Percentiles rank a stretch among this genome's conserved stretches.
Conservation (phyloP, 345 rosid genomes). For the Eucalyptus albens region DNA sequence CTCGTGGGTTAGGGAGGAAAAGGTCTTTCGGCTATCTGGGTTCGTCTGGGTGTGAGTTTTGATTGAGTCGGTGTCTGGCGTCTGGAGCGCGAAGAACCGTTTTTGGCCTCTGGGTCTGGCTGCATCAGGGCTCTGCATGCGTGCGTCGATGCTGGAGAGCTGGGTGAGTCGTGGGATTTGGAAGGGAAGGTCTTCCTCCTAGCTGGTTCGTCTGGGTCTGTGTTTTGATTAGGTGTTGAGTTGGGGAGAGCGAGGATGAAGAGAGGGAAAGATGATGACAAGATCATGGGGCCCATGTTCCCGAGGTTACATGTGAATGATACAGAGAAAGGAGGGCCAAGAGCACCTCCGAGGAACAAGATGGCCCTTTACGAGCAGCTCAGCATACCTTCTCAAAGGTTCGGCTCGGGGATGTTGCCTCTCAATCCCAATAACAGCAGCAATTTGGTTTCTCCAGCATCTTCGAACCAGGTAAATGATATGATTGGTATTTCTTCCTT, state of each 20-base stretch:
- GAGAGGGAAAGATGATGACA: constrained; percentile 69
- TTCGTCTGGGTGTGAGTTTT: neutral
- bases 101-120: neutral
- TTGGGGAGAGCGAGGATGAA: constrained; percentile 25
- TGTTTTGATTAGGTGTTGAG: neutral
- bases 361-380: constrained; percentile 99
- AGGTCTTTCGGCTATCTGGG: neutral
- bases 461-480: constrained; percentile 48
- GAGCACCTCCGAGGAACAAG: constrained; percentile 98
- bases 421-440: constrained; percentile 7
- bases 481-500: neutral
- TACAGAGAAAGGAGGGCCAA: constrained; percentile 85
- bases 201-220: neutral
- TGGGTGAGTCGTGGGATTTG: neutral
- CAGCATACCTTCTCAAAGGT: constrained; percentile 75
- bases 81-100: neutral
- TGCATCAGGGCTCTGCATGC: neutral
- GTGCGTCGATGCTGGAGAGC: neutral
- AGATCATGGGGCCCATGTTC: constrained; percentile 68
- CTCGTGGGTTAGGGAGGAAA: neutral
- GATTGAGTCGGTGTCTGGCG: neutral
- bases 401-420: constrained; percentile 24
- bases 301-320: constrained; percentile 91
- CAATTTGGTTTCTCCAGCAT: constrained; percentile 27
- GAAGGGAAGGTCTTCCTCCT: neutral